phyloP scores from a whole-genome alignment of 2,329 filamentous ascomycete species.

The Raffaelea ambrosiae region DNA sequence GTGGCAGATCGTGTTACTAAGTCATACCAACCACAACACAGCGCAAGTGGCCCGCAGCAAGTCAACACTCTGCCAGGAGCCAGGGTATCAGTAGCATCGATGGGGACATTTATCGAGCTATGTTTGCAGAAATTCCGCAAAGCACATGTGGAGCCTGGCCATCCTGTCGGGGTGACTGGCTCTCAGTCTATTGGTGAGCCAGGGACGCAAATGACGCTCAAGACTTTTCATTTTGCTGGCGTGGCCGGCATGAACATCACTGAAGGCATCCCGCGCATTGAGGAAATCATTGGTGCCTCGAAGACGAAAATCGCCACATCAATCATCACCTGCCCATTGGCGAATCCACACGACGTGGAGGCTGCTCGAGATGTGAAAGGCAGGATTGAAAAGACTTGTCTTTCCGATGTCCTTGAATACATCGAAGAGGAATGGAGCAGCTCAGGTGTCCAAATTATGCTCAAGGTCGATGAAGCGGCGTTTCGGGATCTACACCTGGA shows the following conservation, averaged over 20 bases:
- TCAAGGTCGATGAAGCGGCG: conserved; percentile 72
- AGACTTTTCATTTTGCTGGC: conserved; percentile 99
- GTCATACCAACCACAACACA: too few relatives aligned
- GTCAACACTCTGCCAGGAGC: conserved; percentile 37
- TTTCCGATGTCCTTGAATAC: conserved; percentile 71
- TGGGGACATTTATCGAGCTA: conserved; percentile 67
- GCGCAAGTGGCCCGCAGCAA: too few relatives aligned
- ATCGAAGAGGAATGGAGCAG: conserved; percentile 83
- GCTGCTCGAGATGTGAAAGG: conserved; percentile 88
- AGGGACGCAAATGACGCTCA: conserved; percentile 97
- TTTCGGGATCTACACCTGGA: conserved; percentile 77
- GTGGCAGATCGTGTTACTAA: too few relatives aligned
- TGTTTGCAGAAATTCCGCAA: conserved; percentile 87
- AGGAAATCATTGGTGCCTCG: conserved; percentile 99
- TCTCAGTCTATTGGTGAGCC: conserved; percentile 98
- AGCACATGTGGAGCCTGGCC: conserved; percentile 86
- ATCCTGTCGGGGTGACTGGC: conserved; percentile 91
- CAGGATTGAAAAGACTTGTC: conserved; percentile 87
- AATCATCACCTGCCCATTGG: conserved; percentile 78
- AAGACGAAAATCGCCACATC: conserved; percentile 81
- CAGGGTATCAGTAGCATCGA: conserved; percentile 69
- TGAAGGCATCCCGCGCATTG: conserved; percentile 97
- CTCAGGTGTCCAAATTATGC: conserved; percentile 64
- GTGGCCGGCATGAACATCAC: conserved; percentile 99
- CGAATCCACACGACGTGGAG: conserved; percentile 64